Percentiles rank a stretch among this genome's conserved stretches.
Evolutionary conservation across 2,329 filamentous ascomycete genomes (phyloP).

Genomic region (Leptographium galeiforme): DNA sequence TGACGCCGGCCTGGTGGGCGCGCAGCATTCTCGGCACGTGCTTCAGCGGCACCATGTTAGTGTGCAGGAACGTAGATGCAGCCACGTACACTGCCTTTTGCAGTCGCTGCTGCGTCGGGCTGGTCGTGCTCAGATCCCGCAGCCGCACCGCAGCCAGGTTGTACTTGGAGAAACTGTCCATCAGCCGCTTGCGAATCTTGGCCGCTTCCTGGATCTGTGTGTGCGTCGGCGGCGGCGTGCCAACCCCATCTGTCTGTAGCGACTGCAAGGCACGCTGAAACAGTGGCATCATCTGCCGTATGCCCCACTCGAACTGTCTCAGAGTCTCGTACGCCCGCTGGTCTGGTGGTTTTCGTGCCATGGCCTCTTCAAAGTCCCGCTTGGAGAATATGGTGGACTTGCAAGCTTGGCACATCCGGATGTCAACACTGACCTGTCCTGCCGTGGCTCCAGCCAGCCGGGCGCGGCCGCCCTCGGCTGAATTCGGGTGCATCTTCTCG

Average conservation of each 20-base stretch:
- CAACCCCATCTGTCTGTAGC: constrained; percentile 41
- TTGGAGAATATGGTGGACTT: constrained; percentile 48
- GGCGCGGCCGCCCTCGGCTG: neutral
- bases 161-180: constrained; percentile 81
- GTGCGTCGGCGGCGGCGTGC: constrained; percentile 33
- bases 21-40: constrained; percentile 53
- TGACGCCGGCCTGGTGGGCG: constrained; percentile 19
- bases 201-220: constrained; percentile 72
- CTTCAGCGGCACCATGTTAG: constrained; percentile 83
- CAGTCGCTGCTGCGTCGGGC: constrained; percentile 56
- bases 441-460: too few species aligned
- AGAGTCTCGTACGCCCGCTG: constrained; percentile 74
- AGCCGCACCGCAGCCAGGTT: constrained; percentile 69
- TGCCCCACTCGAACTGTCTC: constrained; percentile 76
- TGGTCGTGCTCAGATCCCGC: constrained; percentile 62
- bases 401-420: constrained; percentile 90
- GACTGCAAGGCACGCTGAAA: constrained; percentile 67
- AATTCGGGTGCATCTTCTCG: constrained; percentile 13
- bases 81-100: constrained; percentile 75
- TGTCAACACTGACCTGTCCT: constrained; percentile 53
- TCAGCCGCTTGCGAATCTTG: constrained; percentile 78
- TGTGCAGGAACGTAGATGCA: constrained; percentile 70
- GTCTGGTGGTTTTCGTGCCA: constrained; percentile 55
- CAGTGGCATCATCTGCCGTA: constrained; percentile 64
- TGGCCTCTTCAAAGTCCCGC: constrained; percentile 62